Evolutionary conservation across 1,284 basidiomycete genomes (phyloP), one percentile per base, ranked within the genome.

Genomic region (Ceratorhiza oryzae-sativae): DNA sequence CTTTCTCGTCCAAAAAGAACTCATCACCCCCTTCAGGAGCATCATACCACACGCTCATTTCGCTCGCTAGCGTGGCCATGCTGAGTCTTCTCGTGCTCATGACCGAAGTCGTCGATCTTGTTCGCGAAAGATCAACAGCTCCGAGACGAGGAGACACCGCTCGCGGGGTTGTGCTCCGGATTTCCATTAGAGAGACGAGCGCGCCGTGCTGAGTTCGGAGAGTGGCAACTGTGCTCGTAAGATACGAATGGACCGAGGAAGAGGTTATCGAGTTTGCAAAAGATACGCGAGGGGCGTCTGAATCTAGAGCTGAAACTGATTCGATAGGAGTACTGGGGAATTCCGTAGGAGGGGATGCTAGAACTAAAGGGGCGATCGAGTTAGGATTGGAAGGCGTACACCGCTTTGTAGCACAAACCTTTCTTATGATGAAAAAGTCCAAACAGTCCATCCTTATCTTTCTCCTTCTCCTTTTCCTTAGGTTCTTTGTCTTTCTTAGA

Each of bases 401-500:
- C 15, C 23, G 46, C 34, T 2, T 20, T 13, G 25, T 45, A 30
- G 8, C 55, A 72, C 72, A 30, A 46, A 71, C 70, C 67, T 42
- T 71, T 72, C 20, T 72, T 73, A 49, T 71, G 74, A 55, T 72
- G 73, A 46, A 73, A 72, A 25, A 72, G 36, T 13, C 51, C 60
- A 48, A 73, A 72, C 5, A 68, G 30, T 20, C 61, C 70, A 46
- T 73, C 72, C 48, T 73, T 65, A 23, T 75, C 73, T 67, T 74
- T 51, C 23, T 68, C 58, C 55, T 77, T 53, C n/a, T 73, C 55
- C 41, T 71, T 71, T 41, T 75, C 74, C 62, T 77, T 73, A 18
- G 75, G 78, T 56, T 77, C 74, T 55, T 78, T 76, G n/a, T 72
- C 65, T 63, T 72, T 70, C 46, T 68, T 60, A n/a, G 45, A 15